Base-by-base conservation (phyloP, 1,284 basidiomycete genomes). In the Apiotrichum domesticum region DNA sequence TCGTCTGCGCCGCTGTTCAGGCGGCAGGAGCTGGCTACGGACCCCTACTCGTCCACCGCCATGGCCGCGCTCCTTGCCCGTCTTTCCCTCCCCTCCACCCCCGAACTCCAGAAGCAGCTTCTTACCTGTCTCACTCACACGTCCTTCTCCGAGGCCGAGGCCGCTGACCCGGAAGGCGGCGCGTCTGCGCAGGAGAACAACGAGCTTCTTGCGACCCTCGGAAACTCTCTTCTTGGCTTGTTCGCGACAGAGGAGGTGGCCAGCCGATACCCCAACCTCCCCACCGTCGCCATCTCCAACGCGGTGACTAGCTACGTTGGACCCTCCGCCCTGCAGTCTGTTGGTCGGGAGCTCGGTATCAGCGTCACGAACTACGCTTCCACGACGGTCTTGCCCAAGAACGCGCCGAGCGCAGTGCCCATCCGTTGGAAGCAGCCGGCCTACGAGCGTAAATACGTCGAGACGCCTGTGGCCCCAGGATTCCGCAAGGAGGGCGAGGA, bases 241-340 rank as follows among this genome's bases (percentile, higher is more conserved):
- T 90, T 98, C 66, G 88, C 90, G 4, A 80, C 88, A 0, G 95
- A 99, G 78, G 85, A 87, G 71, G 77, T 98, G 35, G 83, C 90
- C 58, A 80, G 87, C 7, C 81, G 85, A 47, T 98, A 88, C 75
- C 95, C 96, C 0, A 87, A 96, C 73, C 81, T 98, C 29, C 95
- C 95, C 1, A 92, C 90, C 29, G 83, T 87, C 52, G 90, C 91
- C 15, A 78, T 94, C 66, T 94, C 96, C 77, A 87, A 88, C 7
- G 92, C 90, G 8, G 84, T 96, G 51, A 91, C 89, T 44, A 88
- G 91, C 41, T 89, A 89, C 73, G 93, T 95, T 32, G 95, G 95
- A 3, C 86, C 90, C 9, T 77, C 82, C 59, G 87, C 90, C 10
- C 89, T 90, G 66, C 84, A 88, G 44, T 85, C 82, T 63, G 86